Conservation (phyloP, 2,329 filamentous ascomycete species). For the Bipolaris zeicola region DNA sequence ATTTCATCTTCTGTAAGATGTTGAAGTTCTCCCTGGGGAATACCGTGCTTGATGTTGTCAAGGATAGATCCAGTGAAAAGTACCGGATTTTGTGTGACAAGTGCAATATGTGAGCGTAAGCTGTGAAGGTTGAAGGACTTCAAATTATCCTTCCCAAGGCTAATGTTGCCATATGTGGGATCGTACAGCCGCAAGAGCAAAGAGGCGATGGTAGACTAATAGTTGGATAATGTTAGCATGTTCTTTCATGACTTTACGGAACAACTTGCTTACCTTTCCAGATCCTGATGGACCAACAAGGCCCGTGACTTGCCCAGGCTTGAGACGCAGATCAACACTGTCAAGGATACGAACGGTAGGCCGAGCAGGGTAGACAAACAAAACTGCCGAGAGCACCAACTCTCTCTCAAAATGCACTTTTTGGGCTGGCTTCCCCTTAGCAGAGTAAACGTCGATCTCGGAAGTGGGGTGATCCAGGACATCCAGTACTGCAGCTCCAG, state of each 20-base stretch:
- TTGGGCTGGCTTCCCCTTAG: conserved; percentile 29
- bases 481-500: conserved; percentile 53
- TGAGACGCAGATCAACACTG: conserved; percentile 44
- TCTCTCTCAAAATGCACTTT: conserved; percentile 32
- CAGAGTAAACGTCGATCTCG: conserved; percentile 48
- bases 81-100: conserved; percentile 43
- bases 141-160: conserved; percentile 35
- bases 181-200: conserved; percentile 51
- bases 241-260: not conserved
- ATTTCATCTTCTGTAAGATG: conserved; percentile 46
- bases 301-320: conserved; percentile 51
- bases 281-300: conserved; percentile 54
- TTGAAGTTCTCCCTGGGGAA: conserved; percentile 25
- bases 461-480: conserved; percentile 51
- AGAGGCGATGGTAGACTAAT: conserved; percentile 53
- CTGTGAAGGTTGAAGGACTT: conserved; percentile 38
- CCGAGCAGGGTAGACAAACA: conserved; percentile 54
- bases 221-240: conserved; percentile 14
- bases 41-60: conserved; percentile 45
- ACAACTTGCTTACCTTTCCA: conserved; percentile 8
- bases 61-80: conserved; percentile 46
- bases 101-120: conserved; percentile 39
- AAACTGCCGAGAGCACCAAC: conserved; percentile 47
- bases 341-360: conserved; percentile 50
- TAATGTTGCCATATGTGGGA: conserved; percentile 35